Conservation (phyloP, 2,329 filamentous ascomycete species). For the Pezizomycotina sp. region DNA sequence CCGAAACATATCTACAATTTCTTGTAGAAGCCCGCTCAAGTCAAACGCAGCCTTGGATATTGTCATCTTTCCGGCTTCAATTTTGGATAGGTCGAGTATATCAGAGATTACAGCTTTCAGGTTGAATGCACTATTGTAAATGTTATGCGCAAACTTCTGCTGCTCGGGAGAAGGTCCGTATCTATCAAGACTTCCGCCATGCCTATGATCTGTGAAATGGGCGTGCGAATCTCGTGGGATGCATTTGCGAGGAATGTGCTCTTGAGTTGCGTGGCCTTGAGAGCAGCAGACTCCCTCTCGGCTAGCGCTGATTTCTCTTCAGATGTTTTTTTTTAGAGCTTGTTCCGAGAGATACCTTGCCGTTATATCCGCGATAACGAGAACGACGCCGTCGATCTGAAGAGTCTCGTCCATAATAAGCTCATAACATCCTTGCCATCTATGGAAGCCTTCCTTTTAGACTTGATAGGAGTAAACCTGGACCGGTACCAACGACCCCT, state of each 20-base stretch:
- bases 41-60: slow-evolving; percentile 18
- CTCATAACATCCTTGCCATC: slow-evolving; percentile 9
- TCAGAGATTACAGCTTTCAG: slow-evolving; percentile 16
- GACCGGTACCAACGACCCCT: slow-evolving; percentile 16
- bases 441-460: slow-evolving; percentile 5
- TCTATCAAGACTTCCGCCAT: slow-evolving; percentile 18
- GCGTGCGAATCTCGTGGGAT: slow-evolving; percentile 18
- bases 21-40: slow-evolving; percentile 8
- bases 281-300: slow-evolving; percentile 15
- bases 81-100: slow-evolving; percentile 18
- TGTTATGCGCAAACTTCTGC: slow-evolving; percentile 13
- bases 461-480: slow-evolving; percentile 7
- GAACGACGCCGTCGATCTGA: slow-evolving; percentile 10
- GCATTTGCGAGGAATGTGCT: slow-evolving; percentile 18
- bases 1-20: slow-evolving; percentile 17
- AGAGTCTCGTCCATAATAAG: slow-evolving; percentile 6
- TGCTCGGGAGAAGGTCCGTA: slow-evolving; percentile 10
- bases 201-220: slow-evolving; percentile 19
- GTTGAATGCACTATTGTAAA: slow-evolving; percentile 16
- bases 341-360: slow-evolving; percentile 11
- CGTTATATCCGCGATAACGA: slow-evolving; percentile 15
- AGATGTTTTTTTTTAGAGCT: too few relatives aligned
- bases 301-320: slow-evolving; percentile 12
- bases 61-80: slow-evolving; percentile 19
- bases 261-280: slow-evolving; percentile 15